Conservation (phyloP, 1,284 basidiomycete species). For the Boletellus deceptivus region DNA sequence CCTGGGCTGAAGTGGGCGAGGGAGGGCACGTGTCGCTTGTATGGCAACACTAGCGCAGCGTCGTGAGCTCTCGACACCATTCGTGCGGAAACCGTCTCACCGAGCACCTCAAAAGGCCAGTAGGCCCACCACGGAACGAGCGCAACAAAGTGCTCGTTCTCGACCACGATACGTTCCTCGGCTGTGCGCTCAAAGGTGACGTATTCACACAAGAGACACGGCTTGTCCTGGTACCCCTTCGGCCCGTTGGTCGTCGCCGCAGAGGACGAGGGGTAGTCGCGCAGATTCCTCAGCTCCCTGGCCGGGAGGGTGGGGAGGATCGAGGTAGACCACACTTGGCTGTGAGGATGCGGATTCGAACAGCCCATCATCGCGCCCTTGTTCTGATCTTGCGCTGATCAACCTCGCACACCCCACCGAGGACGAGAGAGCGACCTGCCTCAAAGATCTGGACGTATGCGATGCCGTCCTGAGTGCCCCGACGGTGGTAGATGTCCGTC, state of each 20-base stretch:
- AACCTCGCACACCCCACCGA: background rate
- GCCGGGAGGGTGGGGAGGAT: conserved; percentile 71
- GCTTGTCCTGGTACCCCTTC: conserved; percentile 53
- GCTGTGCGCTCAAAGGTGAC: conserved; percentile 66
- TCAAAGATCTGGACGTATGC: conserved; percentile 89
- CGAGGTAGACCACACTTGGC: conserved; percentile 87
- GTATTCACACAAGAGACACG: conserved; percentile 86
- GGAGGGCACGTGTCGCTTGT: conserved; percentile 74
- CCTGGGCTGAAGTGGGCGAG: conserved; percentile 57
- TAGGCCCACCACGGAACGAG: conserved; percentile 96
- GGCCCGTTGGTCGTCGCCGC: conserved; percentile 46
- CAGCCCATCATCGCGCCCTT: conserved; percentile 97
- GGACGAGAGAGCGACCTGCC: conserved; percentile 39
- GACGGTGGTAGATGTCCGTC: conserved; percentile 62
- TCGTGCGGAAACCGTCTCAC: conserved; percentile 38
- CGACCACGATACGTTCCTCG: conserved; percentile 66
- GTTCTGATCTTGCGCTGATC: conserved; percentile 53
- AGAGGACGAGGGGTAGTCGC: conserved; percentile 48
- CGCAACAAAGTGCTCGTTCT: conserved; percentile 81
- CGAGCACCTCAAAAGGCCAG: conserved; percentile 91
- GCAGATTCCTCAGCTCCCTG: conserved; percentile 62
- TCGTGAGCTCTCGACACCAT: conserved; percentile 7
- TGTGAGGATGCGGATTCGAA: conserved; percentile 94
- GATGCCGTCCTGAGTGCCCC: conserved; percentile 66
- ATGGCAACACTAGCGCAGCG: conserved; percentile 63